Evolutionary conservation across 441 rosid genomes (phyloP), one percentile per base, ranked within the genome.

Genomic region (Populus hybrid): DNA sequence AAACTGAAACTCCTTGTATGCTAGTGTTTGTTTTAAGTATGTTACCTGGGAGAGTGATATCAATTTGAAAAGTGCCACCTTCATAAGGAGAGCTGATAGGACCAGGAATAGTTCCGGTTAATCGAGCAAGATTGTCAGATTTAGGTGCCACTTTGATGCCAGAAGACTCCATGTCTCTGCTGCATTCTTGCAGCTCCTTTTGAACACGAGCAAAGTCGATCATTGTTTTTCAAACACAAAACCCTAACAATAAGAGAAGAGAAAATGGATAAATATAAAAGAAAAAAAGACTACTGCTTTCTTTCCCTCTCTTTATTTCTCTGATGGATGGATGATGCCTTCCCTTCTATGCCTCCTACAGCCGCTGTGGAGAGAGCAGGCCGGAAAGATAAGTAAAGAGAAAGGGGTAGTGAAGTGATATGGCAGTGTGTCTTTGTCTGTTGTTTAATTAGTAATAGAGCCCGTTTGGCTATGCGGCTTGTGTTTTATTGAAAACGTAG

Each of bases 131-230:
- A 71, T 83, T 87, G 70, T 94, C 98, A 74, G 94, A 87, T 78
- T 92, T 90, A 0, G 93, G 96, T 66, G 85, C 23, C 74, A 94
- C 94, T 78, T 82, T 87, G 83, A 94, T 91, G 72, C 98, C 98
- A 12, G 97, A 93, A 16, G 90, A 72, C 67, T 87, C 89, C 10
- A 74, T 82, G 85, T 96, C 90, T 77, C 85, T 91, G 91, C 86
- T 89, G 79, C 98, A 96, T 83, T 96, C 98, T 79, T 87, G 95
- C 2, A 96, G 93, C 88, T 96, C 99, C 84, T 93, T 94, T 71
- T 94, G 97, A n/a, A 96, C 95, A 75, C 98, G 87, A 53, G 89
- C 81, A 79, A 90, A 90, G 85, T 94, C 99, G 18, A 97, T 82
- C 99, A 94, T 91, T 79, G 74, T 84, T 80, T 19, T 68, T 68